These are phyloP conservation scores for Fusarium floridanum DNA, from an alignment of 2,329 filamentous ascomycete species.

Conservation along the genomic window DNA sequence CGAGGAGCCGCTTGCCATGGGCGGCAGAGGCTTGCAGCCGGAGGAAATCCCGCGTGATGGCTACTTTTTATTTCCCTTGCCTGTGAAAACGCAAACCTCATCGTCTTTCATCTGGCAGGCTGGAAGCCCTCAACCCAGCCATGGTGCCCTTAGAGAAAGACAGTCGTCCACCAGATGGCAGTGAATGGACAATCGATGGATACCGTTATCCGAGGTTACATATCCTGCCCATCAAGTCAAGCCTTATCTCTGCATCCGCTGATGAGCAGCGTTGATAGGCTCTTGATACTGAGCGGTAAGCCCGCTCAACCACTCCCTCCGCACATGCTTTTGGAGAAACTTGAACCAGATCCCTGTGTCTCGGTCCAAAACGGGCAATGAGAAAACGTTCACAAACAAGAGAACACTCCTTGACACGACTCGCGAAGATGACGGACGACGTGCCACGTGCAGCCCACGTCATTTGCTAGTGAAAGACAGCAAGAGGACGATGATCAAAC, in stretches of 20 bases:
- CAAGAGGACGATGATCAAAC: not conserved
- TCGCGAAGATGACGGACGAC: conserved; percentile 1
- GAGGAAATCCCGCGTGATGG: not conserved
- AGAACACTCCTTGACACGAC: not conserved
- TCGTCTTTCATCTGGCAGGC: not conserved
- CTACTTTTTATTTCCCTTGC: not conserved
- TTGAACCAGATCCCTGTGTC: conserved; percentile 9
- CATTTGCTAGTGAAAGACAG: conserved; percentile 5
- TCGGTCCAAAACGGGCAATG: conserved; percentile 21
- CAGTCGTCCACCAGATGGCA: not conserved
- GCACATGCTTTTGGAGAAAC: conserved; percentile 1
- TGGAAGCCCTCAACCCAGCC: not conserved
- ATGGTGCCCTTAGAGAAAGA: not conserved
- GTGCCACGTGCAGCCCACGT: conserved; percentile 7
- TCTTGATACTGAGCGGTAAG: not conserved
- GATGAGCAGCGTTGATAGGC: not conserved
- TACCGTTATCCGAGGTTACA: conserved; percentile 1
- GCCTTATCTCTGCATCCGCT: not conserved
- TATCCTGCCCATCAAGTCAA: not conserved
- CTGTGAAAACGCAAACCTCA: not conserved
- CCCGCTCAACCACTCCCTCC: not conserved
- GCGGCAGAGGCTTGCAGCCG: conserved; percentile 4
- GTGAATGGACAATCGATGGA: not conserved
- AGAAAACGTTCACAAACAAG: conserved; percentile 8
- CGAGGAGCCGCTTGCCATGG: not conserved